phyloP scores from a whole-genome alignment of 768 basidiomycete species.

The Suillus variegatus region DNA sequence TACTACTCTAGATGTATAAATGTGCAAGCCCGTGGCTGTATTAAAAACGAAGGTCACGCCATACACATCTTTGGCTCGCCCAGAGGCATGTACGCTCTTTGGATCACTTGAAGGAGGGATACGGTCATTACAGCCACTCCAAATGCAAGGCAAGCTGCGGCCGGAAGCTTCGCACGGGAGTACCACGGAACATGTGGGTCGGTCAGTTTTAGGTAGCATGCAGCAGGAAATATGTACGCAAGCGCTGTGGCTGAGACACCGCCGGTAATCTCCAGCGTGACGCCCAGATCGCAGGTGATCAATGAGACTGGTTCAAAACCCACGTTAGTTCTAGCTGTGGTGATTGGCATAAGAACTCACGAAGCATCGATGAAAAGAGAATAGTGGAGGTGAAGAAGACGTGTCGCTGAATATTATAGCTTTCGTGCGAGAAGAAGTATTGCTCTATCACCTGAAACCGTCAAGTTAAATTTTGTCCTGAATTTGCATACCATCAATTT shows the following conservation, averaged over 20 bases:
- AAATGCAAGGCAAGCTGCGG: constrained; percentile 70
- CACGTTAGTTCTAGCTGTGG: not conserved
- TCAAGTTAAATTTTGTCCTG: not conserved
- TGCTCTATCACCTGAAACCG: constrained; percentile 82
- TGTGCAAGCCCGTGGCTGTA: constrained; percentile 13
- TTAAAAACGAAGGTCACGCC: constrained; percentile 17
- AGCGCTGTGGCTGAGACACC: constrained; percentile 91
- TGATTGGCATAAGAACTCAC: constrained; percentile 44
- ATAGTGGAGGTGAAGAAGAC: constrained; percentile 88
- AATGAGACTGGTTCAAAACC: constrained; percentile 66
- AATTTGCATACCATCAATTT: constrained; percentile 8
- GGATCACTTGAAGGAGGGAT: constrained; percentile 74
- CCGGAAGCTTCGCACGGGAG: constrained; percentile 73
- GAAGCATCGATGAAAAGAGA: constrained; percentile 77
- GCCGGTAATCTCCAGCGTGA: constrained; percentile 98
- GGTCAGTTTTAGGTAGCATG: constrained; percentile 79
- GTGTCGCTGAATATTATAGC: constrained; percentile 82
- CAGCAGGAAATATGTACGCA: constrained; percentile 91
- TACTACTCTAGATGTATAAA: constrained; percentile 19
- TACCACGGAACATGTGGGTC: constrained; percentile 61
- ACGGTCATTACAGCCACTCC: constrained; percentile 76
- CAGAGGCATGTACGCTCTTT: constrained; percentile 75
- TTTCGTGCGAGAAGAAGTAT: constrained; percentile 89
- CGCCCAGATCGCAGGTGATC: constrained; percentile 95
- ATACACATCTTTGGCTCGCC: constrained; percentile 74